Conservation (phyloP, 768 basidiomycete genomes). For the Neoboletus magnificus region DNA sequence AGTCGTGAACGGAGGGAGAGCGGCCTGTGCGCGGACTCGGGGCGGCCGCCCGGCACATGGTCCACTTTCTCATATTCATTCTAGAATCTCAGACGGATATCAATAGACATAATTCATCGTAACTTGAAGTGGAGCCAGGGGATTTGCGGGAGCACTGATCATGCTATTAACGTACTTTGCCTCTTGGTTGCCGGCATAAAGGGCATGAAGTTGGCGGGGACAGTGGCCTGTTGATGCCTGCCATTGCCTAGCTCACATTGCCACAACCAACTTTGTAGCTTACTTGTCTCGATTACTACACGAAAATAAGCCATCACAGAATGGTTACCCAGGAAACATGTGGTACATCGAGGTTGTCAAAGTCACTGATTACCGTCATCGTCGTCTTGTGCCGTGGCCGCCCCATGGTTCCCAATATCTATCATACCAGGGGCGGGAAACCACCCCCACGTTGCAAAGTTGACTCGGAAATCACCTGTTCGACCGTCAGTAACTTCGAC, state of each 20-base stretch:
- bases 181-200: background rate
- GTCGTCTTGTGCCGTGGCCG: background rate
- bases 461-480: slow-evolving; percentile 56
- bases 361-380: background rate
- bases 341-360: background rate
- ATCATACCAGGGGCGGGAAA: slow-evolving; percentile 45
- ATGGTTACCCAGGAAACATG: background rate
- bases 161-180: background rate
- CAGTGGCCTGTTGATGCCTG: too few species aligned
- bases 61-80: background rate
- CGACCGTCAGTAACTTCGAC: slow-evolving; percentile 64
- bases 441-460: slow-evolving; percentile 62
- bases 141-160: background rate
- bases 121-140: background rate
- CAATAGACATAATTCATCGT: background rate
- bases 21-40: background rate
- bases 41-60: background rate
- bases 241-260: background rate
- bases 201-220: too few species aligned
- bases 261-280: background rate
- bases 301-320: background rate
- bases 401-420: slow-evolving; percentile 12
- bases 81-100: background rate
- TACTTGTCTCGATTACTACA: background rate
- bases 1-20: background rate